phyloP scores from a whole-genome alignment of 2,329 filamentous ascomycete species.

The Diaporthe sp. region DNA sequence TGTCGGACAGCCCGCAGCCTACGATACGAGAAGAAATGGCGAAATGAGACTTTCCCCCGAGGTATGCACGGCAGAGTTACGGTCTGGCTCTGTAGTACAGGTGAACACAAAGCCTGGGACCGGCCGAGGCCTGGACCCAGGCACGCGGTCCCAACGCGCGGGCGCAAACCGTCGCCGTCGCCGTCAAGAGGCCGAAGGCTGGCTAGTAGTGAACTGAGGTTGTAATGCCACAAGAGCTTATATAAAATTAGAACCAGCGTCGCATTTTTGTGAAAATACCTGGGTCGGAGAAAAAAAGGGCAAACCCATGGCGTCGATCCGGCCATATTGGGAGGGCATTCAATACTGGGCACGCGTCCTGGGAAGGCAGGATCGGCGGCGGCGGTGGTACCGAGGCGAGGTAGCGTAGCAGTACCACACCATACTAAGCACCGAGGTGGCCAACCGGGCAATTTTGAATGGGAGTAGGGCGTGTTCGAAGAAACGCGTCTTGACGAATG shows the following conservation, averaged over 20 bases:
- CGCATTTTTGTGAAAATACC: constrained; percentile 6
- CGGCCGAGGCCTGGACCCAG: background rate
- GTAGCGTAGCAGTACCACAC: background rate
- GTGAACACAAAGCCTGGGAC: background rate
- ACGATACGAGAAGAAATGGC: background rate
- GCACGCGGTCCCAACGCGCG: background rate
- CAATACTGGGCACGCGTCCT: constrained; percentile 7
- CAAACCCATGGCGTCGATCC: constrained; percentile 23
- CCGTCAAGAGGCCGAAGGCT: background rate
- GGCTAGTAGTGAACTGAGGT: constrained; percentile 2
- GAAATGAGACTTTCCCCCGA: background rate
- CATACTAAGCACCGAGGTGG: background rate
- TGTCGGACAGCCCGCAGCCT: background rate
- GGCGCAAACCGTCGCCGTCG: constrained; percentile 1
- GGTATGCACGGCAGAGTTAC: constrained; percentile 14
- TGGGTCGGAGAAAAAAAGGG: constrained; percentile 8
- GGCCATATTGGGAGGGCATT: background rate
- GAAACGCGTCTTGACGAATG: constrained; percentile 31
- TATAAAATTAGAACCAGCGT: constrained; percentile 25
- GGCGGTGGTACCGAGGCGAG: constrained; percentile 5
- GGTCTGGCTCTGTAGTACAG: no score
- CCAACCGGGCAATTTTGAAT: constrained; percentile 5
- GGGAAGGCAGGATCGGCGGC: background rate
- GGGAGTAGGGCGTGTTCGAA: background rate
- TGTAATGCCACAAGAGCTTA: constrained; percentile 4